phyloP scores from a whole-genome alignment of 352 stramenopile genomes.

The Phytopythium boreale region DNA sequence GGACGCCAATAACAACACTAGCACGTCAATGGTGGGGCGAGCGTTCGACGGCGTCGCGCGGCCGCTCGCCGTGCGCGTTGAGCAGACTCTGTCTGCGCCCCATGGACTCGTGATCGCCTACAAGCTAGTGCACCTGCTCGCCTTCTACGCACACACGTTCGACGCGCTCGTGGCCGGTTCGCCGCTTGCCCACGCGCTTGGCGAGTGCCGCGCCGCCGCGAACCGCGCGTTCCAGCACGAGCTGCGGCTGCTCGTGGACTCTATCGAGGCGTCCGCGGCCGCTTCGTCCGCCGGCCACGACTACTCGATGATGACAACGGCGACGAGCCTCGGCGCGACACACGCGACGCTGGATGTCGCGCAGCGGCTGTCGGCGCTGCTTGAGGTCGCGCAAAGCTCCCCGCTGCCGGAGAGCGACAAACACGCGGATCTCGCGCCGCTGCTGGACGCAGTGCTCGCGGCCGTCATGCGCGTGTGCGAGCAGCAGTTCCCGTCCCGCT shows the following conservation, averaged over 20 bases:
- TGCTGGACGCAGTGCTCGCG: slow-evolving; percentile 50
- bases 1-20: slow-evolving; percentile 2
- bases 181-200: slow-evolving; percentile 30
- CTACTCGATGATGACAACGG: slow-evolving; percentile 23
- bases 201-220: slow-evolving; percentile 35
- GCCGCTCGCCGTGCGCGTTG: slow-evolving; percentile 58
- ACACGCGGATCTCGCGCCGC: slow-evolving; percentile 39
- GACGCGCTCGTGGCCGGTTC: slow-evolving; percentile 33
- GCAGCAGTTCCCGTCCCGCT: slow-evolving; percentile 24
- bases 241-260: slow-evolving; percentile 47
- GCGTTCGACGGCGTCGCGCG: slow-evolving; percentile 60
- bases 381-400: slow-evolving; percentile 62
- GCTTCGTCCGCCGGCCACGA: slow-evolving; percentile 28
- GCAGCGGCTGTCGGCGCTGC: slow-evolving; percentile 47
- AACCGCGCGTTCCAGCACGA: slow-evolving; percentile 51
- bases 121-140: slow-evolving; percentile 63
- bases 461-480: slow-evolving; percentile 52
- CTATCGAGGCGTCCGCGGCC: slow-evolving; percentile 30
- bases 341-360: slow-evolving; percentile 55
- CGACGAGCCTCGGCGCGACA: slow-evolving; percentile 46
- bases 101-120: slow-evolving; percentile 59
- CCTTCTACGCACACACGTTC: slow-evolving; percentile 67
- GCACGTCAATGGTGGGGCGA: slow-evolving; percentile 50
- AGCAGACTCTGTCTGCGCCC: slow-evolving; percentile 56
- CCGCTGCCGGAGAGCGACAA: slow-evolving; percentile 50